A percentile compares a stretch with the other conserved stretches of the same genome.
These are phyloP conservation scores for Ophiocordyceps camponoti-saundersi DNA, from an alignment of 2,329 filamentous ascomycete genomes.

Conservation along the genomic window DNA sequence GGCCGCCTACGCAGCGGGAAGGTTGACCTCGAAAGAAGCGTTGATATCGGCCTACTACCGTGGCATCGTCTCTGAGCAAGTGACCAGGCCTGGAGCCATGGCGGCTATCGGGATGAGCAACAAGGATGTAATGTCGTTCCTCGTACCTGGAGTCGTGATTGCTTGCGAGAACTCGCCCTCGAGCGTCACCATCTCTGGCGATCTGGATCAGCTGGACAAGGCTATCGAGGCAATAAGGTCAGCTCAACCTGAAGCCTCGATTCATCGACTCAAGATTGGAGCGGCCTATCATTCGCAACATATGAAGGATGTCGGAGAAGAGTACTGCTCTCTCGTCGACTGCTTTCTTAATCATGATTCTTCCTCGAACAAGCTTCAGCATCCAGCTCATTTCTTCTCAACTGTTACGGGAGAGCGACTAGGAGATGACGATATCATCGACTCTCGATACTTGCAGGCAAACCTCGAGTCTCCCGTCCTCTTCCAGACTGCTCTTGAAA, in stretches of 20 bases:
- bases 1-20: conserved; percentile 22
- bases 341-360: neutral
- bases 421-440: neutral
- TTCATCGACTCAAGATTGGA: neutral
- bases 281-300: neutral
- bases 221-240: neutral
- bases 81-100: neutral
- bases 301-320: neutral
- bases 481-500: neutral
- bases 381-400: neutral
- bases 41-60: neutral
- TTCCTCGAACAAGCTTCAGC: neutral
- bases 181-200: neutral
- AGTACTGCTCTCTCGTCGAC: neutral
- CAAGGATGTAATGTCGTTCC: neutral
- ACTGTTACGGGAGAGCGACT: neutral
- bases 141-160: neutral
- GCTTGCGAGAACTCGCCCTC: neutral
- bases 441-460: neutral
- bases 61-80: neutral
- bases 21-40: neutral
- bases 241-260: neutral
- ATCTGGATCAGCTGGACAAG: neutral
- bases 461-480: neutral
- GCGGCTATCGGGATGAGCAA: neutral